A percentile compares a stretch with the other conserved stretches of the same genome.
Evolutionary conservation across 176 grass and related monocot genomes (phyloP).

Genomic region (Oryza australiensis): DNA sequence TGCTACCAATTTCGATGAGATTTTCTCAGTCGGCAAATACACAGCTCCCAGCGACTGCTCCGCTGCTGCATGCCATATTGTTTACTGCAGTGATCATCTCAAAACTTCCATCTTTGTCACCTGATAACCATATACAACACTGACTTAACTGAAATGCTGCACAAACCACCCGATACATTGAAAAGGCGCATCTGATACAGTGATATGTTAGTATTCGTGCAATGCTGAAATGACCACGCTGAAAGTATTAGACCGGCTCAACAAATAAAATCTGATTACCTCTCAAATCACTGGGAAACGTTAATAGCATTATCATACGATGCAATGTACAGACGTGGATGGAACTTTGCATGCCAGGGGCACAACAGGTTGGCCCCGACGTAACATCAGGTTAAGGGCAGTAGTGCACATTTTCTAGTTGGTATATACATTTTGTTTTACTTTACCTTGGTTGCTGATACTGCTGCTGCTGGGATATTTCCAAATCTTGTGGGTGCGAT

Average conservation of each 20-base stretch:
- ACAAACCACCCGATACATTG: not conserved
- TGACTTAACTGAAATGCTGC: not conserved
- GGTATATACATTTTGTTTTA: not conserved
- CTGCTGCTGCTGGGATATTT: not conserved
- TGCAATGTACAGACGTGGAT: not conserved
- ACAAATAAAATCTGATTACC: not conserved
- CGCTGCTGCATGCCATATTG: not conserved
- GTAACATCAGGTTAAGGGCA: slow-evolving; percentile 11
- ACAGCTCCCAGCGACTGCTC: too few relatives aligned
- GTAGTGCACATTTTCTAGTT: slow-evolving; percentile 19
- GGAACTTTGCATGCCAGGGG: not conserved
- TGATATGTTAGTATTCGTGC: not conserved
- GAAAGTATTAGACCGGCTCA: not conserved
- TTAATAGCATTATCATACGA: not conserved
- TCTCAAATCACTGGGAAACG: not conserved
- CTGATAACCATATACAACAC: not conserved
- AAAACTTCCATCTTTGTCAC: not conserved
- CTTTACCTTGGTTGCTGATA: not conserved
- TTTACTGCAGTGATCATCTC: not conserved
- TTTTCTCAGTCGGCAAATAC: not conserved
- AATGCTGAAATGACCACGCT: not conserved
- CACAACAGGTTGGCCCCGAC: not conserved
- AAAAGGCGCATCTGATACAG: not conserved
- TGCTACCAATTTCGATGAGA: not conserved
- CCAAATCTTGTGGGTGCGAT: not conserved